Conservation (phyloP, 2,329 filamentous ascomycete species). For the Nemania abortiva region DNA sequence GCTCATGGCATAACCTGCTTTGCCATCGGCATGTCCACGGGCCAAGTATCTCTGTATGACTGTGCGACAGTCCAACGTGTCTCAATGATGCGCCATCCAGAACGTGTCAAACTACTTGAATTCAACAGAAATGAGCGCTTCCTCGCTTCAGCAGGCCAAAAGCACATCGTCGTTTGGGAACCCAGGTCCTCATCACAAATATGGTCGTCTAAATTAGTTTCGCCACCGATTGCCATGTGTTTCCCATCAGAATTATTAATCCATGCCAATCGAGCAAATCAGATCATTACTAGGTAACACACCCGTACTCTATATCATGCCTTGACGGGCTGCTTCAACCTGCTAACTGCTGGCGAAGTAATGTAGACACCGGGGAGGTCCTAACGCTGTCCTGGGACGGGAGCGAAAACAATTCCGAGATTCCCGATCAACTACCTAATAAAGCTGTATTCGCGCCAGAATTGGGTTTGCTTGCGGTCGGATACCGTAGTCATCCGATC, state of each 20-base stretch:
- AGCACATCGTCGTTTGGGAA: conserved; percentile 32
- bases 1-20: conserved; percentile 46
- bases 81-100: conserved; percentile 44
- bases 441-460: conserved; percentile 33
- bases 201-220: conserved; percentile 31
- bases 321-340: conserved; percentile 17
- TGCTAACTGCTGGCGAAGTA: conserved; percentile 33
- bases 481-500: conserved; percentile 44
- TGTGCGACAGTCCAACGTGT: conserved; percentile 42
- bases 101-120: conserved; percentile 44
- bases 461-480: conserved; percentile 42
- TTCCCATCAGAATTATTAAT: conserved; percentile 30
- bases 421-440: conserved; percentile 29
- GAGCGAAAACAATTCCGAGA: conserved; percentile 26
- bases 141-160: conserved; percentile 34
- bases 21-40: conserved; percentile 50
- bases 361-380: conserved; percentile 27
- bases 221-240: conserved; percentile 29
- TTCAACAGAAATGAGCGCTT: conserved; percentile 44
- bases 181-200: conserved; percentile 24
- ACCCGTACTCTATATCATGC: conserved; percentile 20
- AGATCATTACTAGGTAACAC: conserved; percentile 31
- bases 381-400: conserved; percentile 29
- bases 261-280: conserved; percentile 19
- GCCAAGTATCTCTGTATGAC: conserved; percentile 50